Base-by-base conservation (phyloP, 2,329 filamentous ascomycete genomes). In the Dothidotthia symphoricarpi region DNA sequence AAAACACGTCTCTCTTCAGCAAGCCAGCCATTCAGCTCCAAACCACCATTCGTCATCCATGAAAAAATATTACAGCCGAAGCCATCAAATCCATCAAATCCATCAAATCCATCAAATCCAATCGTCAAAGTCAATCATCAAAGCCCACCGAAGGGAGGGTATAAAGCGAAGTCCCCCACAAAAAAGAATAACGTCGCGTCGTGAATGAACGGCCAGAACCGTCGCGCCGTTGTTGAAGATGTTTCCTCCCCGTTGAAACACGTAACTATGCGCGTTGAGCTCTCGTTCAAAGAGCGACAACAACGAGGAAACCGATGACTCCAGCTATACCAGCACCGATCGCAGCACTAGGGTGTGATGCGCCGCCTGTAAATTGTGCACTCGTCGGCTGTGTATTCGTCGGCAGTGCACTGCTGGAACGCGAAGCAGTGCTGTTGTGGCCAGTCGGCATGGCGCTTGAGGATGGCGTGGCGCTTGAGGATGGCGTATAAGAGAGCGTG, bases 281-380 rank as follows among this genome's bases (percentile, higher is more conserved):
- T 34, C 24, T n/a, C 33, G n/a, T 49, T 60, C 67, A 74, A 43
- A 73, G 46, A 31, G 64, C 68, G 38, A 74, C 55, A 49, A 73
- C 60, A 49, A 67, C 69, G 24, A 72, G 39, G 31, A 74, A 49
- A n/a, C 67, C 68, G 16, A 69, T 31, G 4, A 58, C 63, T 36
- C 69, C 70, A 38, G 63, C 67, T 17, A 72, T 34, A 31, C 68
- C 66, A 15, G 62, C 63, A 36, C 69, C 69, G 19, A 68, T 40
- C 15, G 68, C 55, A 28, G 61, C 64, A 27, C 64, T 63, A 3
- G 68, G 67, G 30, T 64, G 39, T 19, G 65, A 47, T 5, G 67
- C 67, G n/a, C 51, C 61, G 32, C 51, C 52, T 16, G 43, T 55
- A 39, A 44, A 53, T 24, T 39, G 46, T 33, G 45, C 33, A 30